These are phyloP conservation scores for Kokia cookei DNA, from an alignment of 441 rosid species.

Conservation along the genomic window DNA sequence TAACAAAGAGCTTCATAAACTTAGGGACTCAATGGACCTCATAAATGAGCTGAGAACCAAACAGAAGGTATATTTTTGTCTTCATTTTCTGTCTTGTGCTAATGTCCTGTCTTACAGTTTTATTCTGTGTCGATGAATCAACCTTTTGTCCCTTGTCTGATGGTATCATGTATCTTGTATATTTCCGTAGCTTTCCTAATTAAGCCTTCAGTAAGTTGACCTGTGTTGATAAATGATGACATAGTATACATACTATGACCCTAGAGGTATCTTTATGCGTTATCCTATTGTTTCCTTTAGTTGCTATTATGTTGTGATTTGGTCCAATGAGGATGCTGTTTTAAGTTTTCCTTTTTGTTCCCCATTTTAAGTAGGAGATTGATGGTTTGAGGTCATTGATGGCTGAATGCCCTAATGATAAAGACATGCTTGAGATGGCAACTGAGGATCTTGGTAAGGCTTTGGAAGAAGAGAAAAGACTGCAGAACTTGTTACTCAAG, in stretches of 20 bases:
- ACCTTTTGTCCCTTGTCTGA: not conserved
- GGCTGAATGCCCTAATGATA: conserved; percentile 56
- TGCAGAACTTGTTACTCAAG: conserved; percentile 70
- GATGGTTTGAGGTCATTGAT: conserved; percentile 61
- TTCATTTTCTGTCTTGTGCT: not conserved
- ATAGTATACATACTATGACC: not conserved
- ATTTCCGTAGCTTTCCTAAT: not conserved
- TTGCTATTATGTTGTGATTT: not conserved
- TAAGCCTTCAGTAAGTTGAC: not conserved
- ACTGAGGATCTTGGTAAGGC: conserved; percentile 56
- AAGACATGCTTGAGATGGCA: conserved; percentile 82
- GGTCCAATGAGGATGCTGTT: not conserved
- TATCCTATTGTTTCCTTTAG: not conserved
- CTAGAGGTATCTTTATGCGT: not conserved
- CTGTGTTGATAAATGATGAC: not conserved
- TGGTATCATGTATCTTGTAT: not conserved
- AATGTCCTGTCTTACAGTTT: not conserved
- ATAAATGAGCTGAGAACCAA: conserved; percentile 54
- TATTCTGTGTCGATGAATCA: not conserved
- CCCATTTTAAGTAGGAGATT: conserved; percentile 54
- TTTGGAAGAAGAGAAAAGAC: conserved; percentile 55
- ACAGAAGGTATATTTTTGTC: conserved; percentile 53
- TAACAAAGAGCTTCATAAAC: conserved; percentile 81
- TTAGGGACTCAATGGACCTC: conserved; percentile 65
- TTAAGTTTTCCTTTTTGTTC: not conserved